Conservation (phyloP, 2,329 filamentous ascomycete genomes). For the Celoporthe dispersa region DNA sequence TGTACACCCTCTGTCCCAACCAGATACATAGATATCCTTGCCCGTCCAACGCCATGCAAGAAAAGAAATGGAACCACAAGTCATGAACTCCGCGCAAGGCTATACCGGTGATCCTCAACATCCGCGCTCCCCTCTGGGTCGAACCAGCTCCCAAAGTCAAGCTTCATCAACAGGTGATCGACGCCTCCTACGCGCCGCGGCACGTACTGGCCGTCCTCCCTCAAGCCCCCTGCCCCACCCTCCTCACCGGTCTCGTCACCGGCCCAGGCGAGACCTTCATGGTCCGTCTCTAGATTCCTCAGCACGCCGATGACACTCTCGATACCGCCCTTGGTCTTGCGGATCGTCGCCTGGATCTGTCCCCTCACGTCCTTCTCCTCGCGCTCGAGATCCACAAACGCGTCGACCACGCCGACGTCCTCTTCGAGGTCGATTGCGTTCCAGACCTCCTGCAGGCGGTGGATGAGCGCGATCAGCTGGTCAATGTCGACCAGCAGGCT, state of each 20-base stretch:
- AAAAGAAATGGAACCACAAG: neutral
- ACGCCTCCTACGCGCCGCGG: slow-evolving; percentile 78
- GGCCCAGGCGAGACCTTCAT: slow-evolving; percentile 43
- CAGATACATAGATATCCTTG: neutral
- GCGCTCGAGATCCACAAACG: slow-evolving; percentile 69
- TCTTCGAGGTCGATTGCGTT: slow-evolving; percentile 78
- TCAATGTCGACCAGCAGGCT: slow-evolving; percentile 76
- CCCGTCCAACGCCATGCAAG: slow-evolving; percentile 16
- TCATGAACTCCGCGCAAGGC: neutral
- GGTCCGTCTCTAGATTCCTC: slow-evolving; percentile 49
- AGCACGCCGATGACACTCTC: slow-evolving; percentile 66
- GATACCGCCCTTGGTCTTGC: slow-evolving; percentile 68
- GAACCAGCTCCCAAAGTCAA: slow-evolving; percentile 72
- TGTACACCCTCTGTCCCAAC: neutral
- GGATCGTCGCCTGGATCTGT: slow-evolving; percentile 67
- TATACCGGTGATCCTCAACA: slow-evolving; percentile 4
- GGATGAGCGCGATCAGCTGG: slow-evolving; percentile 76
- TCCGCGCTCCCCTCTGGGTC: slow-evolving; percentile 30
- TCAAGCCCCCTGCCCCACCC: slow-evolving; percentile 32
- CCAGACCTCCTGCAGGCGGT: slow-evolving; percentile 77
- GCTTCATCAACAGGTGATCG: slow-evolving; percentile 86
- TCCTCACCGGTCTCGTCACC: slow-evolving; percentile 39
- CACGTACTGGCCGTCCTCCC: slow-evolving; percentile 61
- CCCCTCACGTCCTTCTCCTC: slow-evolving; percentile 73
- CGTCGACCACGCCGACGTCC: slow-evolving; percentile 81